A percentile compares a stretch with the other conserved stretches of the same genome.
Evolutionary conservation across 1,284 basidiomycete genomes (phyloP).

Genomic region (Papiliotrema terrestris): DNA sequence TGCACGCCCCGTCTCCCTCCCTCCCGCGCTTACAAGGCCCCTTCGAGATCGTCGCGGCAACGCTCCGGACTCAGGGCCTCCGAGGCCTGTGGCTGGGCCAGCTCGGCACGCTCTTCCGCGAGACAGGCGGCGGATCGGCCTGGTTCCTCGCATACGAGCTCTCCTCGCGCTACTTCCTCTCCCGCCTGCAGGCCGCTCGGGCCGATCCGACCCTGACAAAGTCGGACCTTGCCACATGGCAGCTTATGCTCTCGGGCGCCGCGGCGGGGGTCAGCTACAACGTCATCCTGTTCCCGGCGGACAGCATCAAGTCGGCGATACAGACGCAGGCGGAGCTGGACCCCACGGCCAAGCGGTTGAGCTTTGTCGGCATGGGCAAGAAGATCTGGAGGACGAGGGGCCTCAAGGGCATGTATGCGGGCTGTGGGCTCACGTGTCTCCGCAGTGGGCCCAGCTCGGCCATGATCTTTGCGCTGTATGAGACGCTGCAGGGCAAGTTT

Average conservation of each 20-base stretch:
- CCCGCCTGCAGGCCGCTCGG: conserved; percentile 43
- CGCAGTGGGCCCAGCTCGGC: conserved; percentile 85
- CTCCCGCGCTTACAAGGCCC: conserved; percentile 59
- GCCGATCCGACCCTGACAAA: conserved; percentile 40
- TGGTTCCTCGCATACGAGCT: conserved; percentile 87
- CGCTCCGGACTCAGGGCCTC: conserved; percentile 64
- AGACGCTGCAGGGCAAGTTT: conserved; percentile 56
- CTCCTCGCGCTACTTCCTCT: conserved; percentile 59
- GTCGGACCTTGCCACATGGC: conserved; percentile 64
- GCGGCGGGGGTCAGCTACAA: conserved; percentile 84
- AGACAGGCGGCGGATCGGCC: conserved; percentile 79
- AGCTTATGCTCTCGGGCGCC: conserved; percentile 82
- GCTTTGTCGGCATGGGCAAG: conserved; percentile 68
- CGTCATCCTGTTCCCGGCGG: conserved; percentile 78
- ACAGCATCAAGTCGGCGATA: conserved; percentile 90
- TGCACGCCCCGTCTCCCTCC: conserved; percentile 11
- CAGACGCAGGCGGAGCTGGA: conserved; percentile 89
- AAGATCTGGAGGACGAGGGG: conserved; percentile 76
- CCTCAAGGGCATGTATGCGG: conserved; percentile 81
- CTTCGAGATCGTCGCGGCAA: conserved; percentile 61
- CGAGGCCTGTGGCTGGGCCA: conserved; percentile 84
- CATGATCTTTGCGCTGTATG: conserved; percentile 87
- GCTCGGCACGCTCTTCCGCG: conserved; percentile 77
- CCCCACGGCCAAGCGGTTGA: conserved; percentile 52
- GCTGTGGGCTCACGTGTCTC: conserved; percentile 89